Evolutionary conservation across 306 rosid genomes (phyloP).

Genomic region (Benincasa hispida): DNA sequence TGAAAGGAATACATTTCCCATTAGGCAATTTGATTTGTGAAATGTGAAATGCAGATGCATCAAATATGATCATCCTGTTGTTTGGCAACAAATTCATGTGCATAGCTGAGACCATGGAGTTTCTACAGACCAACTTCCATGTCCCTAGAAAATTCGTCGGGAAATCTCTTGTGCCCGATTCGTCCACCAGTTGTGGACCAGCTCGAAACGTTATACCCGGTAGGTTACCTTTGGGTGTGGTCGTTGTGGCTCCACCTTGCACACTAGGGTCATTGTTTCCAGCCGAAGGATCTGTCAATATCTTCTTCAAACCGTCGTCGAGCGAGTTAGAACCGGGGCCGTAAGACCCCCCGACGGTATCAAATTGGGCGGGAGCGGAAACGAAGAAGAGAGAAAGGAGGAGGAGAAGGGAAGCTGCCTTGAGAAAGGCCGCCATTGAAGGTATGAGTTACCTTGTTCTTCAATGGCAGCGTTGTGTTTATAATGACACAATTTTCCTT

Average conservation of each 20-base stretch:
- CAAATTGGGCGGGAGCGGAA: neutral
- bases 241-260: too few relatives aligned
- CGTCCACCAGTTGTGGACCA: neutral
- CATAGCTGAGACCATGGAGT: constrained; percentile 70
- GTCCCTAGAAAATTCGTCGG: constrained; percentile 4
- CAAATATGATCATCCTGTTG: constrained; percentile 43
- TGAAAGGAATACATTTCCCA: constrained; percentile 35
- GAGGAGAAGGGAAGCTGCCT: constrained; percentile 22
- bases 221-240: too few relatives aligned
- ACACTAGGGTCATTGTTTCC: neutral
- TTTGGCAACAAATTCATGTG: constrained; percentile 57
- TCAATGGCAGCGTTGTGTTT: constrained; percentile 16
- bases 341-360: neutral
- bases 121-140: constrained; percentile 25
- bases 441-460: neutral
- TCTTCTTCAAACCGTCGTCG: neutral
- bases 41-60: constrained; percentile 32
- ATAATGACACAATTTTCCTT: neutral
- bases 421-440: constrained; percentile 31
- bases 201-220: neutral
- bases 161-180: neutral
- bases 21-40: constrained; percentile 36
- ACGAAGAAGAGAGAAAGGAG: constrained; percentile 25
- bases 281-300: neutral
- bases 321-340: neutral